Base-by-base conservation (phyloP, 768 basidiomycete genomes). In the Amanita rimosa region DNA sequence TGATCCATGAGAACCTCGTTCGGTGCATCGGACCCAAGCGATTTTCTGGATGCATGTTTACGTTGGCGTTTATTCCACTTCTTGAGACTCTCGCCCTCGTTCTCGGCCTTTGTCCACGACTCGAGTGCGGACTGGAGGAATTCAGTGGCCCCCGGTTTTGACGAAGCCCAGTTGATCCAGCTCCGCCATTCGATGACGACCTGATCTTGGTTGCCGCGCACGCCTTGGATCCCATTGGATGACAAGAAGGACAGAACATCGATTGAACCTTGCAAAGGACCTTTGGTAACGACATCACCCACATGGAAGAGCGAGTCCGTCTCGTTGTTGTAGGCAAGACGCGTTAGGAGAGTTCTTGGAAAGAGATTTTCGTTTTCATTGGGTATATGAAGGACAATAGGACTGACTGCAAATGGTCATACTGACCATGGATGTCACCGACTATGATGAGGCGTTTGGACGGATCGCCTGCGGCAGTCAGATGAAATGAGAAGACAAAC, bases 171-270 rank as follows among this genome's bases (percentile, higher is more conserved):
- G 14, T 84, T 70, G 44, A 87, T 74, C 90, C 91, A 98, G 1
- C 73, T 68, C 21, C 81, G 73, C 94, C 94, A 96, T 65, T 95
- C 86, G 39, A 97, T 74, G 38, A 93, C 78, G 53, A 75, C 75
- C 64, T 97, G 91, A 66, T 98, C 94, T 59, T 97, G 90, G 61
- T 98, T 98, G 0, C 95, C 94, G 26, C 94, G 79, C 3, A 96
- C 90, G 13, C 91, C 92, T 19, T 74, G 74, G 37, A 90, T 69
- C 44, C 79, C 75, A 56, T 83, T 61, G 7, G 65, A 58, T 2
- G 79, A 64, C 72, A 96, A 72, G 62, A 76, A 88, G 6, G 69
- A 63, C 7, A 95, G 65, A 16, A 85, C 71, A 5, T 74, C 68
- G 51, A 83, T 62, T 0, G 86, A 84, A n/a, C 74, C 73, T 31